Base-by-base conservation (phyloP, 768 basidiomycete species). In the Saitozyma podzolica region DNA sequence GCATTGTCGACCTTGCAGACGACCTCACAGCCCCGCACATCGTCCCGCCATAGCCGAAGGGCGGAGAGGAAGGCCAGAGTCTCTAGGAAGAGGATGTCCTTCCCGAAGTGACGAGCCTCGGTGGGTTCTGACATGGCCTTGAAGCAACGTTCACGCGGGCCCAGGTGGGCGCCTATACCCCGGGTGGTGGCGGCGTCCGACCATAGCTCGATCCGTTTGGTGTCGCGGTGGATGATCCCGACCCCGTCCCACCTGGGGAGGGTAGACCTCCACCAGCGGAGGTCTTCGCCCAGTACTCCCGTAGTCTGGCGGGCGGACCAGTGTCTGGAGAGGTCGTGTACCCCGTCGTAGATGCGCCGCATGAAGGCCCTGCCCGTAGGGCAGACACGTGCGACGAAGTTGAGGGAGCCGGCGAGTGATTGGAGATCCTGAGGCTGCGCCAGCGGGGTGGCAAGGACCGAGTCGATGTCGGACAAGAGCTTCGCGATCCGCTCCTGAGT, bases 381-480 rank as follows among this genome's bases (percentile, higher is more conserved):
- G 40, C 81, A 78, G 13, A 82, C 81, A 54, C 80, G 80, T 0
- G 79, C 75, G 2, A 67, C 52, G 56, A 82, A 82, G 48, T 80
- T 77, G 0, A 47, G 45, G 45, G 45, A 47, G 10, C 45, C 45
- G n/a, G 45, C 45, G n/a, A 47, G 45, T 10, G 45, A 47, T n/a
- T n/a, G 45, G 10, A 47, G 10, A 10, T 10, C 10, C 10, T 41
- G 66, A 0, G 80, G 68, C 8, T 70, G 66, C 47, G 56, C 10
- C 10, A n/a, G 10, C 10, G 10, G 45, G n/a, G 10, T 47, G 20
- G 11, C 20, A 13, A 52, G 51, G 11, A 29, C 20, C 10, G 11
- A 10, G 51, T 52, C 51, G 51, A 52, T 9, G 10, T 52, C 10
- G 51, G 13, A 14, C 10, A 13, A 19, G 11, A 52, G 20, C 13